Evolutionary conservation across 1,284 basidiomycete genomes (phyloP).

Genomic region (Marasmius tenuissimus): DNA sequence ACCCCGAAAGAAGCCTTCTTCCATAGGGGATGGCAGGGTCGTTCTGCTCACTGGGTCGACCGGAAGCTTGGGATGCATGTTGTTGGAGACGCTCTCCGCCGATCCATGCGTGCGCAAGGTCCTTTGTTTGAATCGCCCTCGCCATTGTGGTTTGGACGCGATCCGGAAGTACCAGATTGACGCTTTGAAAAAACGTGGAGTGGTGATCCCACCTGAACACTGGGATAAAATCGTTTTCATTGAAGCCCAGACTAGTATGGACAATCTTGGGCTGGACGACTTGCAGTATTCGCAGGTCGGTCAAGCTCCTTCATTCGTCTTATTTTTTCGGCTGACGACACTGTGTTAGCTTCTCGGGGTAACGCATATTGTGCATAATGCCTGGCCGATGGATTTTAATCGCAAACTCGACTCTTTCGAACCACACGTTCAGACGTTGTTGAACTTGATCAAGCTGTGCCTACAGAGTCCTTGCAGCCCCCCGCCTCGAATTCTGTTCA

Average conservation of each 20-base stretch:
- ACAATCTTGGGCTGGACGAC: conserved; percentile 26
- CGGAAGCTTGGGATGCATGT: conserved; percentile 32
- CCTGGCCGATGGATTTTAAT: conserved; percentile 41
- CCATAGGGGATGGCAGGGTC: conserved; percentile 16
- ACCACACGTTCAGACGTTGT: conserved; percentile 30
- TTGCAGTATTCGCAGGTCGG: conserved; percentile 26
- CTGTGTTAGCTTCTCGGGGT: conserved; percentile 22
- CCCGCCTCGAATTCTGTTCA: conserved; percentile 30
- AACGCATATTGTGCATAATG: conserved; percentile 38
- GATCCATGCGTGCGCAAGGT: conserved; percentile 27
- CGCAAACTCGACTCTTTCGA: conserved; percentile 34
- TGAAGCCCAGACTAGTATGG: conserved; percentile 21
- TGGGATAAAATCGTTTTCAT: conserved; percentile 30
- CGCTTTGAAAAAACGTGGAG: conserved; percentile 29
- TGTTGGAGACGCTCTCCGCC: conserved; percentile 25
- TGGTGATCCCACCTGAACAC: conserved; percentile 21
- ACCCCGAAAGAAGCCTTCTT: conserved; percentile 13
- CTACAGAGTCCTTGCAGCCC: conserved; percentile 23
- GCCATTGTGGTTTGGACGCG: conserved; percentile 10
- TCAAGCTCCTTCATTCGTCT: neutral
- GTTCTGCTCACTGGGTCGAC: conserved; percentile 35
- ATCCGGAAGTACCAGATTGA: conserved; percentile 23
- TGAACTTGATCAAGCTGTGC: conserved; percentile 30
- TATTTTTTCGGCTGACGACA: neutral
- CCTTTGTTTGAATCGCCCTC: conserved; percentile 29